Percentiles rank a stretch among this genome's conserved stretches.
These are phyloP conservation scores for Suillus fuscotomentosus DNA, from an alignment of 768 basidiomycete genomes.

Conservation along the genomic window DNA sequence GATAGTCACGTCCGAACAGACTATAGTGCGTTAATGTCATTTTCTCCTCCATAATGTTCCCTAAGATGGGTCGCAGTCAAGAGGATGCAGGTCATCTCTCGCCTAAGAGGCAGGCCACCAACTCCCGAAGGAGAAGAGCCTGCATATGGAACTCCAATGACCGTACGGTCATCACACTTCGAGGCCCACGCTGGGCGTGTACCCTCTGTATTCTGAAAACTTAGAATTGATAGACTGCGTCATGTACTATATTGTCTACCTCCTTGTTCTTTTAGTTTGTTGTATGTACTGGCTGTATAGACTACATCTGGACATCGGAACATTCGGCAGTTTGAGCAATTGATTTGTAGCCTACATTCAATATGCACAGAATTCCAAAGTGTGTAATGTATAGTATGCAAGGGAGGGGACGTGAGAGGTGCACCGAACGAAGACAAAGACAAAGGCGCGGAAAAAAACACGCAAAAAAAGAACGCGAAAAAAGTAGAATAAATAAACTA, in stretches of 20 bases:
- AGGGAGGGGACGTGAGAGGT: conserved; percentile 16
- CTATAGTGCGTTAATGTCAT: conserved; percentile 46
- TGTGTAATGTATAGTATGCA: conserved; percentile 23
- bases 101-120: conserved; percentile 53
- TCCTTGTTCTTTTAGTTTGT: not conserved
- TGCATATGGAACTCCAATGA: conserved; percentile 3
- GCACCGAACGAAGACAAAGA: conserved; percentile 7
- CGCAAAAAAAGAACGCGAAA: conserved; percentile 10
- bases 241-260: not conserved
- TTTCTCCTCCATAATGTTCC: conserved; percentile 4
- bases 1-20: conserved; percentile 67
- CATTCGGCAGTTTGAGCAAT: not conserved
- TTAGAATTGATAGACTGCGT: not conserved
- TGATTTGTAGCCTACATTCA: conserved; percentile 14
- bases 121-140: conserved; percentile 47
- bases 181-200: not conserved
- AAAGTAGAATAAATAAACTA: conserved; percentile 8
- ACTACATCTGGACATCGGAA: not conserved
- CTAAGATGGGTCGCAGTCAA: conserved; percentile 39
- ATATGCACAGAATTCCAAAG: conserved; percentile 20
- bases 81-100: conserved; percentile 59
- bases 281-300: conserved; percentile 7
- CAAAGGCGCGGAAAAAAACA: conserved; percentile 12
- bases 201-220: conserved; percentile 4
- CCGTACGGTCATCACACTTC: not conserved